Conservation (phyloP, 1,139 yeast genomes). For the Protomyces arabidopsidicola region DNA sequence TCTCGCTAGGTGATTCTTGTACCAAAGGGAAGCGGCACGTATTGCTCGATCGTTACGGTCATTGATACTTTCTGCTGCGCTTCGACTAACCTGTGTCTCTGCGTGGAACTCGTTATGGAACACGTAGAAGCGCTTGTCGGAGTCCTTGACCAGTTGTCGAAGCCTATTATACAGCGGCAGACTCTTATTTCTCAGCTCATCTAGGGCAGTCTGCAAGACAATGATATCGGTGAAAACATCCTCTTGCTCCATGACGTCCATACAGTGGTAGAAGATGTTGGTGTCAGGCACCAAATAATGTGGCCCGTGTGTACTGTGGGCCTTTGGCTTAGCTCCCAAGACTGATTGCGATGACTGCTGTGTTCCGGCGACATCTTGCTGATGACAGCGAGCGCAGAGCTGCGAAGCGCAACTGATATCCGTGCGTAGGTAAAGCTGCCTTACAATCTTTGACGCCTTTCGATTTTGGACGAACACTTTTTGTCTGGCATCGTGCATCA, state of each 20-base stretch:
- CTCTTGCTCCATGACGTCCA: conserved; percentile 77
- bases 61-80: conserved; percentile 66
- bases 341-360: conserved; percentile 44
- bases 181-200: conserved; percentile 84
- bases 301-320: conserved; percentile 50
- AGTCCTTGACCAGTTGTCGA: conserved; percentile 64
- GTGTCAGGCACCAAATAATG: conserved; percentile 87
- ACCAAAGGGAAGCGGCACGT: conserved; percentile 70
- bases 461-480: conserved; percentile 14
- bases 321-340: conserved; percentile 47
- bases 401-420: conserved; percentile 89
- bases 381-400: conserved; percentile 57
- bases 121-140: conserved; percentile 78
- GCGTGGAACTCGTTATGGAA: conserved; percentile 89
- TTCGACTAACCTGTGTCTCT: conserved; percentile 63
- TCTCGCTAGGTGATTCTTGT: conserved; percentile 54
- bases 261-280: conserved; percentile 74
- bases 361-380: conserved; percentile 42
- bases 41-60: conserved; percentile 93
- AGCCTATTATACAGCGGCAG: conserved; percentile 83
- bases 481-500: neutral
- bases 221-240: conserved; percentile 82
- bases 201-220: conserved; percentile 87
- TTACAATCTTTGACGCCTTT: conserved; percentile 48
- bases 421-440: conserved; percentile 87